phyloP scores from a whole-genome alignment of 306 rosid genomes.

The Vigna reflexopilosa region DNA sequence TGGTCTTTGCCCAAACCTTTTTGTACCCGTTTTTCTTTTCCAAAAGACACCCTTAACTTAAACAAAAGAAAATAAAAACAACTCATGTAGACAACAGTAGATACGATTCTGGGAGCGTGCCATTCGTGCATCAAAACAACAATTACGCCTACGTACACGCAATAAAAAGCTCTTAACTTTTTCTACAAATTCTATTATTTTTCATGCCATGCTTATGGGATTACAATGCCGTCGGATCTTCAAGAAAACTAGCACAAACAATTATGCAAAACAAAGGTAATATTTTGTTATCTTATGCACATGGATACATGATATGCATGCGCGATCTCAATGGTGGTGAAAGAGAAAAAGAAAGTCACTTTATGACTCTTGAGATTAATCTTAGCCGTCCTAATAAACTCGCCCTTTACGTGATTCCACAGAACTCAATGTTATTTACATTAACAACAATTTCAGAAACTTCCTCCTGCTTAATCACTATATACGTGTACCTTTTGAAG shows the following conservation, averaged over 20 bases:
- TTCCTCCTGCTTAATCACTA: neutral
- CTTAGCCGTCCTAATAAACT: too few relatives aligned
- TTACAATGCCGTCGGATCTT: neutral
- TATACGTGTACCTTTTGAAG: neutral
- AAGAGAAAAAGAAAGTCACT: slow-evolving; percentile 29
- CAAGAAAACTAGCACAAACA: neutral
- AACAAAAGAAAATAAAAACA: neutral
- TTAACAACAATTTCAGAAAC: neutral
- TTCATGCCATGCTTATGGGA: neutral
- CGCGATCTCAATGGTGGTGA: slow-evolving; percentile 6
- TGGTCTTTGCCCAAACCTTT: neutral
- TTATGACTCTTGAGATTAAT: neutral
- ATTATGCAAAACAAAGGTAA: slow-evolving; percentile 1
- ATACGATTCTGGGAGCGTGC: slow-evolving; percentile 12
- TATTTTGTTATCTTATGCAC: slow-evolving; percentile 9
- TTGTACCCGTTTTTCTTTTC: slow-evolving; percentile 12
- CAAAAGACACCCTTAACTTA: slow-evolving; percentile 23
- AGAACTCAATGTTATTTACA: neutral
- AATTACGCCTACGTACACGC: slow-evolving; percentile 10
- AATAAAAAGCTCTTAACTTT: slow-evolving; percentile 4
- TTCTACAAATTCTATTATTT: neutral
- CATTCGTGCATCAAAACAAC: slow-evolving; percentile 18
- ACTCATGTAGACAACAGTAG: slow-evolving; percentile 5
- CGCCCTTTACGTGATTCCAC: slow-evolving; percentile 7
- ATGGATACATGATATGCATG: slow-evolving; percentile 13